Conservation (phyloP, 2,329 filamentous ascomycete genomes). For the Stachybotrys echinatus region DNA sequence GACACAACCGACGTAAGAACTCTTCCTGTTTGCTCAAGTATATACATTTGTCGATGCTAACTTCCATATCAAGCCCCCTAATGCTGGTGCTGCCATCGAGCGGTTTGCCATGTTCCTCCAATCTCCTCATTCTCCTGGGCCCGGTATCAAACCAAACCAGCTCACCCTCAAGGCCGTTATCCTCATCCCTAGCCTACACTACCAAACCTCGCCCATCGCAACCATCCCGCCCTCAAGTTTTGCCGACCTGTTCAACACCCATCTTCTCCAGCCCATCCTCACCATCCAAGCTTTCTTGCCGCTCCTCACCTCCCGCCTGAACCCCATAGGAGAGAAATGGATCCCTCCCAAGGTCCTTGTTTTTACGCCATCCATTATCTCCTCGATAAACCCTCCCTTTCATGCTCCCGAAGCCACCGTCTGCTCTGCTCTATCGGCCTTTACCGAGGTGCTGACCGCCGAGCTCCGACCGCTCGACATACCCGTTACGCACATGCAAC, state of each 20-base stretch:
- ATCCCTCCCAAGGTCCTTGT: conserved; percentile 64
- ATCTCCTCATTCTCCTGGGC: conserved; percentile 69
- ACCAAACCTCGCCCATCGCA: conserved; percentile 77
- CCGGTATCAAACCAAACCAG: conserved; percentile 69
- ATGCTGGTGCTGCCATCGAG: conserved; percentile 63
- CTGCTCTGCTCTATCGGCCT: conserved; percentile 81
- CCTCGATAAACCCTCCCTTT: conserved; percentile 73
- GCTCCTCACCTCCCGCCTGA: conserved; percentile 60
- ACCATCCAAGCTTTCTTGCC: conserved; percentile 87
- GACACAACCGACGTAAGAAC: conserved; percentile 72
- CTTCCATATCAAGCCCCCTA: conserved; percentile 55
- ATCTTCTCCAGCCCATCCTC: conserved; percentile 83
- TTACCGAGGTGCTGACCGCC: conserved; percentile 71
- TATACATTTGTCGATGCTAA: not conserved
- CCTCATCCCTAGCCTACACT: conserved; percentile 75
- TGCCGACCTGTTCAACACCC: conserved; percentile 87
- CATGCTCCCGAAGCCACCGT: conserved; percentile 82
- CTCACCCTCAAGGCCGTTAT: conserved; percentile 75
- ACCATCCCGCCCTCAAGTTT: conserved; percentile 80
- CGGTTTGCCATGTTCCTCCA: conserved; percentile 68
- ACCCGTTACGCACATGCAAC: conserved; percentile 78
- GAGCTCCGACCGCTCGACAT: conserved; percentile 75
- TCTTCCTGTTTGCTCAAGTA: not conserved
- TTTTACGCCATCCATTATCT: conserved; percentile 74
- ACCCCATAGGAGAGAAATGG: conserved; percentile 43